Base-by-base conservation (phyloP, 2,329 filamentous ascomycete species). In the Penicillium italicum region DNA sequence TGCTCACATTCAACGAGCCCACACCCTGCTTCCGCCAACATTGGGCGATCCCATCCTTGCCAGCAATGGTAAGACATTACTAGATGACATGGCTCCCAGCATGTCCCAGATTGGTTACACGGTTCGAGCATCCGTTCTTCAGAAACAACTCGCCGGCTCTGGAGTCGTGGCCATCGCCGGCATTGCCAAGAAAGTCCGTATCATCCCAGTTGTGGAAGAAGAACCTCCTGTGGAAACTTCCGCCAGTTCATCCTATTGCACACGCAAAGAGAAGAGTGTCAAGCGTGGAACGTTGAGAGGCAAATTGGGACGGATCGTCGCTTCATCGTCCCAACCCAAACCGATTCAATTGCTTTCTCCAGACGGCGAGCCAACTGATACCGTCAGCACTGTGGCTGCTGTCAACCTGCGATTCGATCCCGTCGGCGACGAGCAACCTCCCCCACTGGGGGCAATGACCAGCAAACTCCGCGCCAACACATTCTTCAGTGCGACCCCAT, bases 371-470 rank as follows among this genome's bases (percentile, higher is more conserved):
- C 55, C 65, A 20, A 66, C 66, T 18, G 68, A 71, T 40, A 74
- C 76, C 3, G 76, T 82, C 42, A 80, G 79, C 22, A 85, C 82
- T 0, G 79, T 80, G 62, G 77, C 80, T 8, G 84, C 77, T 1
- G 70, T 87, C 1, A 74, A 81, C 52, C 71, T 87, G 12, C 82
- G 85, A 34, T 87, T 87, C 62, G 85, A 87, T 57, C 85, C 85
- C 1, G 63, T 70, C 5, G 77, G 80, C 5, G 74, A 79, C 37
- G 73, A 77, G 44, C 62, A 72, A 22, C 84, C 84, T 16, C 85
- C 85, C 2, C 74, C 72, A 34, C 76, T 87, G 2, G 74, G 77
- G 42, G 77, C 73, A 14, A 68, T 87, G 43, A 72, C 69, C 50
- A 82, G 76, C 55, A 84, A 81, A 66, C 71, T 87, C 24, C 83